Percentiles rank a stretch among this genome's conserved stretches.
phyloP scores from a whole-genome alignment of 2,329 filamentous ascomycete genomes.

The Claviceps capensis region DNA sequence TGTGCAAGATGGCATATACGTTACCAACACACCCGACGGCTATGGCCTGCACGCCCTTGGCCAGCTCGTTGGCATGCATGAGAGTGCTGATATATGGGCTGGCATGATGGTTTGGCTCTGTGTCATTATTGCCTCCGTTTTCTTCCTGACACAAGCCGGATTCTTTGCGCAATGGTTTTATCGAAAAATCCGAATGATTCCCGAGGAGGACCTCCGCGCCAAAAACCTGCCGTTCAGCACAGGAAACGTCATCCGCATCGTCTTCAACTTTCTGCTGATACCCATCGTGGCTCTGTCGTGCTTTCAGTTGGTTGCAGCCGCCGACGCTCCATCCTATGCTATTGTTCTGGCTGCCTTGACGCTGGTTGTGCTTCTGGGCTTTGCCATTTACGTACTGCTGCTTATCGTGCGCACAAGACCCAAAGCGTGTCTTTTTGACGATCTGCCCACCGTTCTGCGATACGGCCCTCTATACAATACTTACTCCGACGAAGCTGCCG shows the following conservation, averaged over 20 bases:
- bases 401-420: slow-evolving; percentile 71
- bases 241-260: slow-evolving; percentile 67
- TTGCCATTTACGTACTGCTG: slow-evolving; percentile 65
- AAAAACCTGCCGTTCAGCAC: slow-evolving; percentile 85
- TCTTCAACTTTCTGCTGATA: slow-evolving; percentile 85
- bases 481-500: slow-evolving; percentile 82
- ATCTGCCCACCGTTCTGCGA: slow-evolving; percentile 73
- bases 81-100: slow-evolving; percentile 73
- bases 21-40: slow-evolving; percentile 63
- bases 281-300: slow-evolving; percentile 78
- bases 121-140: slow-evolving; percentile 54
- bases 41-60: slow-evolving; percentile 71
- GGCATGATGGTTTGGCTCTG: slow-evolving; percentile 88
- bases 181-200: slow-evolving; percentile 54
- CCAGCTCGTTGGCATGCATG: slow-evolving; percentile 69
- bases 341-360: slow-evolving; percentile 65
- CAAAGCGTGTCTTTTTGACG: slow-evolving; percentile 80
- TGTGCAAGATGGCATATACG: slow-evolving; percentile 76
- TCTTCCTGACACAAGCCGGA: slow-evolving; percentile 59
- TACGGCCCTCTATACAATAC: slow-evolving; percentile 97
- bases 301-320: slow-evolving; percentile 75
- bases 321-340: slow-evolving; percentile 51
- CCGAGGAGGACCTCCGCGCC: slow-evolving; percentile 74
- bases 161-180: slow-evolving; percentile 68
- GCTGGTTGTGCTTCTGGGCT: slow-evolving; percentile 56